Evolutionary conservation across 228 moss, liverwort and hornwort species (phyloP).

Genomic region (Sphagnum magellanicum): DNA sequence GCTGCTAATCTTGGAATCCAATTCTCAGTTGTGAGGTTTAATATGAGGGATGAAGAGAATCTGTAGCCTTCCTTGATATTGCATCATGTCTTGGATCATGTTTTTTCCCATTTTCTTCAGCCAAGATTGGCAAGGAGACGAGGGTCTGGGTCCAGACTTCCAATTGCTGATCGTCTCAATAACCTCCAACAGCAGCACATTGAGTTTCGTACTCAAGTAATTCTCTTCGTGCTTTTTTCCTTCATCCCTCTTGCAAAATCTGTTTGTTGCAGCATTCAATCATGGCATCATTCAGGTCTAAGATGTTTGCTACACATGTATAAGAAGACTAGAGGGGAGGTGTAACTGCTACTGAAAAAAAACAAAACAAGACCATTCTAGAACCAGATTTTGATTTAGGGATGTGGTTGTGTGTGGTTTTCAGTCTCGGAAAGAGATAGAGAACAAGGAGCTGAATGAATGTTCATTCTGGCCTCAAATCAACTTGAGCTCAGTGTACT

Average conservation of each 20-base stretch:
- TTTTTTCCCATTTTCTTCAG: slow-evolving; percentile 34
- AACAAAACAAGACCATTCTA: not conserved
- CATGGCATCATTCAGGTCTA: not conserved
- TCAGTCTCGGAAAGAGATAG: slow-evolving; percentile 76
- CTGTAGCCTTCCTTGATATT: not conserved
- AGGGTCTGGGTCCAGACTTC: slow-evolving; percentile 40
- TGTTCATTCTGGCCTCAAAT: slow-evolving; percentile 80
- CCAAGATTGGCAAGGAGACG: slow-evolving; percentile 53
- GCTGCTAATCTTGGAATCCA: not conserved
- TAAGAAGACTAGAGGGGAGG: not conserved
- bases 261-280: not conserved
- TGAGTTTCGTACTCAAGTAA: slow-evolving; percentile 64
- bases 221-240: not conserved
- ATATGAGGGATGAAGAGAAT: slow-evolving; percentile 8
- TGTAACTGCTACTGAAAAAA: not conserved
- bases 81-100: slow-evolving; percentile 3
- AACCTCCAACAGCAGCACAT: slow-evolving; percentile 44
- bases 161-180: slow-evolving; percentile 62
- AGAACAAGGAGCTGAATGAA: slow-evolving; percentile 78
- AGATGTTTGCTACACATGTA: not conserved
- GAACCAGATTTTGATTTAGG: not conserved
- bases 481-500: slow-evolving; percentile 51
- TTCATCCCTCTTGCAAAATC: not conserved
- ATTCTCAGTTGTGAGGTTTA: not conserved
- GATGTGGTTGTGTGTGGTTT: slow-evolving; percentile 1